A percentile compares a stretch with the other conserved stretches of the same genome.
phyloP scores from a whole-genome alignment of 352 stramenopile genomes.

The Salisapilia sapeloensis region DNA sequence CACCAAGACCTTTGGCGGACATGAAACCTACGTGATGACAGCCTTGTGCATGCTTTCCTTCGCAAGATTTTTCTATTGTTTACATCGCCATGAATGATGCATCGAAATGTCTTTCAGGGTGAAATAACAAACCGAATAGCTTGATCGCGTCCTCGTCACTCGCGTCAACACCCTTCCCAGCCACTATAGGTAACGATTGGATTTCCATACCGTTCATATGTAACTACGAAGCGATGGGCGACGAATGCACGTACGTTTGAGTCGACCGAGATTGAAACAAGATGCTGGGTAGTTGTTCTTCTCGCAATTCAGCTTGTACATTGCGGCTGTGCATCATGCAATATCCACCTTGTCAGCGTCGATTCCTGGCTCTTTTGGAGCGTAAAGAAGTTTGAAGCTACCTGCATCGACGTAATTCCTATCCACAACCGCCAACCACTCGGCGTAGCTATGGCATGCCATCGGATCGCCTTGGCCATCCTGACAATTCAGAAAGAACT shows the following conservation, averaged over 20 bases:
- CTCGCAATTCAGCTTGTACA: slow-evolving; percentile 73
- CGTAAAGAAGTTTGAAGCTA: slow-evolving; percentile 5
- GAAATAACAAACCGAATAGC: slow-evolving; percentile 36
- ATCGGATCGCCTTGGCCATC: slow-evolving; percentile 65
- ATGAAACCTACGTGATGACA: slow-evolving; percentile 81
- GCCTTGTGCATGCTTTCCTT: slow-evolving; percentile 45
- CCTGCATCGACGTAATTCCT: slow-evolving; percentile 69
- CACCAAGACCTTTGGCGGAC: slow-evolving; percentile 49
- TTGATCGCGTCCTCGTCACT: slow-evolving; percentile 49
- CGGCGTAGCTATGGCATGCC: slow-evolving; percentile 74
- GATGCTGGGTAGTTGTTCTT: slow-evolving; percentile 69
- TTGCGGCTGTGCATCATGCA: slow-evolving; percentile 14
- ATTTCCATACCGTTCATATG: background rate
- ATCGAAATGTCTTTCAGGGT: background rate
- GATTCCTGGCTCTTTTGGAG: background rate
- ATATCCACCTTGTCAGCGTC: background rate
- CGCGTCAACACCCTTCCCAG: slow-evolving; percentile 53
- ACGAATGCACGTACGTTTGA: slow-evolving; percentile 40
- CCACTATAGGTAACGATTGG: slow-evolving; percentile 17
- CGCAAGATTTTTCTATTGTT: slow-evolving; percentile 54
- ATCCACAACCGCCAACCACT: slow-evolving; percentile 76
- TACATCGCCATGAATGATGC: background rate
- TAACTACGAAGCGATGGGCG: background rate
- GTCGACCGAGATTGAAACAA: slow-evolving; percentile 74
- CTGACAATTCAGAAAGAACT: slow-evolving; percentile 80